These are phyloP conservation scores for Aspergillus flavus DNA, from an alignment of 2,329 filamentous ascomycete genomes.

Conservation along the genomic window DNA sequence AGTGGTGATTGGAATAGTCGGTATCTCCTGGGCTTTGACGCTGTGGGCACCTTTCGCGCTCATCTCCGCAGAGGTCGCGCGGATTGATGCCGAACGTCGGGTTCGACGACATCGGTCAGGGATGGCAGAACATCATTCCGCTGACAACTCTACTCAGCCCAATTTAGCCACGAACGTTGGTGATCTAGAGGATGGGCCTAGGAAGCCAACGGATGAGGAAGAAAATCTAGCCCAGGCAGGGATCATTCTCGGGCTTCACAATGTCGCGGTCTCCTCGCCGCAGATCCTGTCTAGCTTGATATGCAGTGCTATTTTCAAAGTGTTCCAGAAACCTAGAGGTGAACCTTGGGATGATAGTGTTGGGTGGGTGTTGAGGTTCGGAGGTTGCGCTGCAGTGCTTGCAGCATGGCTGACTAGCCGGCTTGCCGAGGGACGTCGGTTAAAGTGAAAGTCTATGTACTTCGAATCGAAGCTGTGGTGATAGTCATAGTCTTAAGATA, in stretches of 20 bases:
- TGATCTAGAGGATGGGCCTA: constrained; percentile 32
- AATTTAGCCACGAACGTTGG: constrained; percentile 2
- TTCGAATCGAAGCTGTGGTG: not conserved
- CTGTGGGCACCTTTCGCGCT: constrained; percentile 95
- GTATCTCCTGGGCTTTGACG: constrained; percentile 89
- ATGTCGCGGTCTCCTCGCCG: constrained; percentile 88
- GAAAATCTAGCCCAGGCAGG: constrained; percentile 75
- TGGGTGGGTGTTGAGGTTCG: constrained; percentile 81
- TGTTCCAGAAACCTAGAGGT: constrained; percentile 84
- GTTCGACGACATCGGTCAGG: constrained; percentile 44
- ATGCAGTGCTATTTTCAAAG: constrained; percentile 80
- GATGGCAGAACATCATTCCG: constrained; percentile 31
- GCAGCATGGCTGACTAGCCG: constrained; percentile 73
- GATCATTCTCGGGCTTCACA: constrained; percentile 91
- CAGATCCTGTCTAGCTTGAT: constrained; percentile 88
- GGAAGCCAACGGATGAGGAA: constrained; percentile 35
- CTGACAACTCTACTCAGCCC: constrained; percentile 6
- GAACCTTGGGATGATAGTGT: constrained; percentile 84
- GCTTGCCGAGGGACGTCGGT: constrained; percentile 62
- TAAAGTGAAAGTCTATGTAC: not conserved
- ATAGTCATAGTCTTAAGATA: not conserved
- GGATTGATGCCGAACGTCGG: constrained; percentile 70
- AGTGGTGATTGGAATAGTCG: constrained; percentile 75
- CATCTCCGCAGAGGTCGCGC: constrained; percentile 88
- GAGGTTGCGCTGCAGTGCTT: constrained; percentile 74